These are phyloP conservation scores for Puya raimondii DNA, from an alignment of 176 grass and related monocot genomes.

Conservation along the genomic window DNA sequence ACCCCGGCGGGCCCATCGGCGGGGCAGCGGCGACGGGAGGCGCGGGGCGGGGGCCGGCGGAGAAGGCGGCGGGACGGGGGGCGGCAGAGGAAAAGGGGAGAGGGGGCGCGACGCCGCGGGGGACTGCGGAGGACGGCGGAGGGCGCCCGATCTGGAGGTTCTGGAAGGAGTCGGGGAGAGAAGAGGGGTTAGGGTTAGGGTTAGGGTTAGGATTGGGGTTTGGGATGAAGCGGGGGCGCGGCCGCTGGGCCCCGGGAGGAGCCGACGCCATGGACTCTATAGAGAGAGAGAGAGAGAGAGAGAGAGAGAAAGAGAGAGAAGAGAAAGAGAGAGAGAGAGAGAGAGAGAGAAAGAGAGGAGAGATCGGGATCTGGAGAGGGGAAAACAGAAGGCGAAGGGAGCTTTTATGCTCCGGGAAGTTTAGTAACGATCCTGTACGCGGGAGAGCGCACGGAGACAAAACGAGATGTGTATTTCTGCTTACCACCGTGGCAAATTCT, in stretches of 20 bases:
- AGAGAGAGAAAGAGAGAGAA: neutral
- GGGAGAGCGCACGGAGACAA: too few species aligned
- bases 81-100: constrained; percentile 3
- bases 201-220: constrained; percentile 8
- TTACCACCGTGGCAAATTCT: too few species aligned
- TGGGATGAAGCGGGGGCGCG: constrained; percentile 18
- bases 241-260: constrained; percentile 9
- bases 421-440: too few species aligned
- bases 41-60: neutral
- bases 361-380: constrained; percentile 33
- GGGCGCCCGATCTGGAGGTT: constrained; percentile 56
- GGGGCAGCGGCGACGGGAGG: neutral
- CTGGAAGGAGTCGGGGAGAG: constrained; percentile 22
- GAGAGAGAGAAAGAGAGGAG: constrained; percentile 16
- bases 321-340: neutral
- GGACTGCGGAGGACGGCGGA: constrained; percentile 11
- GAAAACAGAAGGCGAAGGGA: neutral
- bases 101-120: neutral
- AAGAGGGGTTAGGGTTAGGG: constrained; percentile 24
- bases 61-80: constrained; percentile 6
- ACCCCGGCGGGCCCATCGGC: neutral
- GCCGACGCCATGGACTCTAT: constrained; percentile 21
- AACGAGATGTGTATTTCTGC: too few species aligned
- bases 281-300: neutral
- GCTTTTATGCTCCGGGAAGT: constrained; percentile 1